A percentile compares a stretch with the other conserved stretches of the same genome.
phyloP scores from a whole-genome alignment of 2,329 filamentous ascomycete species.

The Ophiocordyceps camponoti-floridani region DNA sequence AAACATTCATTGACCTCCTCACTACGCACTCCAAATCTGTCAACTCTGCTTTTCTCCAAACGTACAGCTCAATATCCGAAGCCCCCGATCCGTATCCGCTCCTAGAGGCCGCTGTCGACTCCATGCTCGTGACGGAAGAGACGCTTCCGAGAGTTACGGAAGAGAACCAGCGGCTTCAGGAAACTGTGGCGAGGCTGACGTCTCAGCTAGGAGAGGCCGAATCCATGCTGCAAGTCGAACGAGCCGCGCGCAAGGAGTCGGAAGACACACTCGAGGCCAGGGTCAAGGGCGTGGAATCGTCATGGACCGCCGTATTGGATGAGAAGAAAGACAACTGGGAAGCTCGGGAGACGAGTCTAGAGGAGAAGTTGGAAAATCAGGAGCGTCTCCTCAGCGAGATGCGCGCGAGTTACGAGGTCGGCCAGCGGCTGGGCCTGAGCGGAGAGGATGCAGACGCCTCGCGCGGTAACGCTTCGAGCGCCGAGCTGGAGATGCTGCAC shows the following conservation, averaged over 20 bases:
- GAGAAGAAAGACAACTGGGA: constrained; percentile 97
- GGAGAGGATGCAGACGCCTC: constrained; percentile 41
- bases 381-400: constrained; percentile 84
- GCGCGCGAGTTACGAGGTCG: constrained; percentile 94
- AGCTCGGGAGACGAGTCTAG: constrained; percentile 74
- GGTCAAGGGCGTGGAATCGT: constrained; percentile 77
- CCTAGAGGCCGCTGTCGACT: constrained; percentile 89
- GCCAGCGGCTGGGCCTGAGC: constrained; percentile 65
- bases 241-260: constrained; percentile 50
- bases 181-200: constrained; percentile 57
- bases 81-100: constrained; percentile 92
- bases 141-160: constrained; percentile 75
- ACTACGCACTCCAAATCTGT: constrained; percentile 92
- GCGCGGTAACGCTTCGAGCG: constrained; percentile 55
- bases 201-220: constrained; percentile 72
- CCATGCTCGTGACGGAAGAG: constrained; percentile 80
- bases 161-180: constrained; percentile 78
- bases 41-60: constrained; percentile 79
- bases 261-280: constrained; percentile 62
- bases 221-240: constrained; percentile 60
- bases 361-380: constrained; percentile 89
- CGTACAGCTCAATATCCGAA: constrained; percentile 87
- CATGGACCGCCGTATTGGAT: constrained; percentile 75
- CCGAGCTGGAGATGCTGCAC: constrained; percentile 84
- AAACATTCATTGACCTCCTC: constrained; percentile 89